phyloP scores from a whole-genome alignment of 768 basidiomycete species.

The Mycena kentingensis region DNA sequence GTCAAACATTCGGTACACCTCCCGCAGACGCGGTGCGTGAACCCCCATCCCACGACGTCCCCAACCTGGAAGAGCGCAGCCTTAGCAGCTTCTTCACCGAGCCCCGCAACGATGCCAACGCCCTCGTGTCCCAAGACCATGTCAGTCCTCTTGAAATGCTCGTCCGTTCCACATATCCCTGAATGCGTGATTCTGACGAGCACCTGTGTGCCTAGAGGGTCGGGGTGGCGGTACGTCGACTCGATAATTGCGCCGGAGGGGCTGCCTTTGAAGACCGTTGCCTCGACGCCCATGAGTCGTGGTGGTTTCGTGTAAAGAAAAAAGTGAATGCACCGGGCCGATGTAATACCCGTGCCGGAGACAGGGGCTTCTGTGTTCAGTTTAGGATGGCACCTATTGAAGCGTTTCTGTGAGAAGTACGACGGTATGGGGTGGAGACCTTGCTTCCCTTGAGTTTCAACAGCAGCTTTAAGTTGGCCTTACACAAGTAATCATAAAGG shows the following conservation, averaged over 20 bases:
- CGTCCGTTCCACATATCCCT: slow-evolving; percentile 42
- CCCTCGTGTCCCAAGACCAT: slow-evolving; percentile 35
- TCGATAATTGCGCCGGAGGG: slow-evolving; percentile 5
- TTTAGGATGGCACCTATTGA: no score
- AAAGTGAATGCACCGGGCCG: no score
- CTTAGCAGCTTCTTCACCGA: background rate
- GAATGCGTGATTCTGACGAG: slow-evolving; percentile 20
- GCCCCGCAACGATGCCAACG: slow-evolving; percentile 6
- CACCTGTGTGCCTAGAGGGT: slow-evolving; percentile 7
- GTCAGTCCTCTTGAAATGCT: slow-evolving; percentile 38
- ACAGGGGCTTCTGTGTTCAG: no score
- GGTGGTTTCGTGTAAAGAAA: no score
- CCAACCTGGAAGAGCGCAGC: slow-evolving; percentile 14
- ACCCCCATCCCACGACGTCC: slow-evolving; percentile 19
- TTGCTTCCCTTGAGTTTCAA: no score
- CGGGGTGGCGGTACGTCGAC: background rate
- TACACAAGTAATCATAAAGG: no score
- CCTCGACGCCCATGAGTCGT: slow-evolving; percentile 13
- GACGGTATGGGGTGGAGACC: no score
- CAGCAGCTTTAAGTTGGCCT: no score
- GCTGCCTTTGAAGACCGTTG: slow-evolving; percentile 11
- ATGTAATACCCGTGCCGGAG: no score
- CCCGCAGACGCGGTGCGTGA: slow-evolving; percentile 33
- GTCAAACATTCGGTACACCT: slow-evolving; percentile 36
- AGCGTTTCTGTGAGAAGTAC: no score